A percentile compares a stretch with the other conserved stretches of the same genome.
Conservation (phyloP, 768 basidiomycete genomes). For the Boletales sp. region DNA sequence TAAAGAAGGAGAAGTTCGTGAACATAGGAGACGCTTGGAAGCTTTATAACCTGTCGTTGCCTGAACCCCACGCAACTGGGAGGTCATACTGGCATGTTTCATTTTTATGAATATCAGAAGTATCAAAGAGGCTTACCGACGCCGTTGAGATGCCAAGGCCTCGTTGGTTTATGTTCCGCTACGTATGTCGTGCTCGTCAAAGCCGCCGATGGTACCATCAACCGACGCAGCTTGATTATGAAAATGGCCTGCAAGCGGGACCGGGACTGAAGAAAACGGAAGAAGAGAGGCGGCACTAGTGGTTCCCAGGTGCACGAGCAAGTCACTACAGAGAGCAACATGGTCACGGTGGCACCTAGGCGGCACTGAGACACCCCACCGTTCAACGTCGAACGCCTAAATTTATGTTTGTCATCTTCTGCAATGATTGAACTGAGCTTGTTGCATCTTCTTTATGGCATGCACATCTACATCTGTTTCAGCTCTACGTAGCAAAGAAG, state of each 20-base stretch:
- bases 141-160: constrained; percentile 37
- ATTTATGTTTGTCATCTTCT: no score
- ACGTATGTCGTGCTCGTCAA: constrained; percentile 39
- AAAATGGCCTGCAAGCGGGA: constrained; percentile 31
- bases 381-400: no score
- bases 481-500: no score
- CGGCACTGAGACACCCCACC: no score
- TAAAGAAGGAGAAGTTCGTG: constrained; percentile 51
- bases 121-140: constrained; percentile 29
- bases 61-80: constrained; percentile 38
- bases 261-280: constrained; percentile 30
- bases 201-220: constrained; percentile 35
- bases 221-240: constrained; percentile 44
- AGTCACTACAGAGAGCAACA: no score
- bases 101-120: background rate
- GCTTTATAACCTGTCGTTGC: constrained; percentile 35
- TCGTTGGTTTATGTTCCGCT: constrained; percentile 37
- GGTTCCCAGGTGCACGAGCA: constrained; percentile 17
- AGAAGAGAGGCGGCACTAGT: constrained; percentile 10
- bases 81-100: constrained; percentile 35
- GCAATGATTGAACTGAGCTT: no score
- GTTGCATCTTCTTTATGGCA: no score
- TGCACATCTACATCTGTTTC: no score
- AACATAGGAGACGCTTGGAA: constrained; percentile 31
- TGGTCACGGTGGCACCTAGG: no score